Evolutionary conservation across 345 rosid species (phyloP), one percentile per base, ranked within the genome.

Genomic region (Pistacia integerrima): DNA sequence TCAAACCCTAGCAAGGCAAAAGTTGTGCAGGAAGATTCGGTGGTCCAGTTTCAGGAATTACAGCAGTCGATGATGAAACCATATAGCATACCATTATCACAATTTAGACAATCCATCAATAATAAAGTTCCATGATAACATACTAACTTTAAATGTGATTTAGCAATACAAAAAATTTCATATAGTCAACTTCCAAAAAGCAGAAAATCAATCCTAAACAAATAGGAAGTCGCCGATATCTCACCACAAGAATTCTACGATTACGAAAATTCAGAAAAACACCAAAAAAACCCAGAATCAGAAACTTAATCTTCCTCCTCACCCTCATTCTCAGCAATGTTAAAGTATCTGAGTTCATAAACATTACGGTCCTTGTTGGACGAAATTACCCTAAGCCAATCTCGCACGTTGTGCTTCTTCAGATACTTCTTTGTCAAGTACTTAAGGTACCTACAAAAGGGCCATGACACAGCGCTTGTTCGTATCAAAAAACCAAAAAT

Each of bases 331-430:
- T 94, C 98, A 3, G 97, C 98, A 77, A 94, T 94, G 87, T 94
- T 91, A 83, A 94, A 94, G 92, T 94, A 94, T 85, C 98, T 86
- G 73, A 94, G 82, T 79, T 94, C 98, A 56, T 94, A 94, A 64
- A 92, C 85, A 30, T 85, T 86, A 61, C 94, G 91, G 69, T 94
- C 97, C 85, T 94, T 90, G 91, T 92, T 91, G 2, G 97, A 86
- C 3, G 98, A 89, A 71, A 94, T 91, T 71, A 91, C 97, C 0
- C 98, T 88, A 54, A 94, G 98, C 98, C 98, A 94, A 75, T 94
- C 98, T 63, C 98, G 76, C 44, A 94, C 98, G 38, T 92, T 94
- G 82, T 94, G 98, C 79, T 94, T 94, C 91, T 94, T 94, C 82
- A 94, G 67, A 82, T 91, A 92, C 82, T 90, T 94, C 91, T 94